Conservation (phyloP, 768 basidiomycete genomes). For the Flagelloscypha sp. region DNA sequence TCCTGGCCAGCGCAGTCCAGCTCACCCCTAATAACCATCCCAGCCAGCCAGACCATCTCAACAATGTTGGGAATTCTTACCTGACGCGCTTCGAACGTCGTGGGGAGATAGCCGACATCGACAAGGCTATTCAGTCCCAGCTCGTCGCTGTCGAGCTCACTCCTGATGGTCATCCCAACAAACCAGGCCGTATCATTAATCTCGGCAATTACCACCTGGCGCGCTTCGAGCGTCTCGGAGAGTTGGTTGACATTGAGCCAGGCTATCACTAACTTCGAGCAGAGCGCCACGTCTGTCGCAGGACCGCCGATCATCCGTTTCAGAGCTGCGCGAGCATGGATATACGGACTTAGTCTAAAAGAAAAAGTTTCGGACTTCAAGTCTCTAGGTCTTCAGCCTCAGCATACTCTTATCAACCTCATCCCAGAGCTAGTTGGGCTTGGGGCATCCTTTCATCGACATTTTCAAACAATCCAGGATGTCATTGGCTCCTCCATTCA, state of each 20-base stretch:
- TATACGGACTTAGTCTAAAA: too few relatives aligned
- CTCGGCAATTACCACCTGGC: constrained; percentile 15
- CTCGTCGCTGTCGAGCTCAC: constrained; percentile 9
- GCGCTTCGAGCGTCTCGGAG: constrained; percentile 17
- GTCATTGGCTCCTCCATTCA: too few relatives aligned
- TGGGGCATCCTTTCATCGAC: too few relatives aligned
- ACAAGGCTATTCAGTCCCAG: constrained; percentile 12
- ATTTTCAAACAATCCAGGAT: too few relatives aligned
- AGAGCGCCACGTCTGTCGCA: too few relatives aligned
- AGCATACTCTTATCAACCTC: too few relatives aligned
- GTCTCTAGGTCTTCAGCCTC: too few relatives aligned
- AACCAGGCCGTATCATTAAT: constrained; percentile 10
- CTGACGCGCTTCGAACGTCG: constrained; percentile 15
- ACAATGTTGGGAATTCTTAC: constrained; percentile 17
- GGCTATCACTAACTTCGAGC: too few relatives aligned
- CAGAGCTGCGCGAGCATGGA: too few relatives aligned
- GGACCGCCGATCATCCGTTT: too few relatives aligned
- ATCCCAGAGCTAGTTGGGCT: too few relatives aligned
- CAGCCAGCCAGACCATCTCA: not conserved
- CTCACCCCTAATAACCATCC: constrained; percentile 5
- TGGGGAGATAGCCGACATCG: constrained; percentile 17
- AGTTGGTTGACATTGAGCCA: constrained; percentile 19
- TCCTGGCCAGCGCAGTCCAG: constrained; percentile 5
- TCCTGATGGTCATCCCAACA: constrained; percentile 11
- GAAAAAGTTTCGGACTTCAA: too few relatives aligned